Conservation (phyloP, 441 rosid genomes). For the Jatropha multifida region DNA sequence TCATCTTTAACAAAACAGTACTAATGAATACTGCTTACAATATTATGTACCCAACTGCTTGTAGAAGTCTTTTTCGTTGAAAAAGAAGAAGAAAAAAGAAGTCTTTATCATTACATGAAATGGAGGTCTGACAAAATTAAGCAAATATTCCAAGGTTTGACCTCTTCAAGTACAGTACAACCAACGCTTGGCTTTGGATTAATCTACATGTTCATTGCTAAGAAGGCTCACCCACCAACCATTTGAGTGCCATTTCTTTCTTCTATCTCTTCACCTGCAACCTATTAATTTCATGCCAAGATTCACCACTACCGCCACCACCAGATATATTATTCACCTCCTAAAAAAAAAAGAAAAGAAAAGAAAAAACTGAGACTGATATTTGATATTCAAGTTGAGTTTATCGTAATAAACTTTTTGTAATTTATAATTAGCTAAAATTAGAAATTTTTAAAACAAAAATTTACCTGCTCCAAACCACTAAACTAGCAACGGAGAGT, state of each 20-base stretch:
- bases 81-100: neutral
- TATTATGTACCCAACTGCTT: too few species aligned
- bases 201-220: neutral
- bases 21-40: too few species aligned
- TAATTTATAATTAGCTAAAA: neutral
- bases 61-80: neutral
- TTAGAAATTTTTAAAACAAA: neutral
- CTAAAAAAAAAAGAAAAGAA: too few species aligned
- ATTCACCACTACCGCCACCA: too few species aligned
- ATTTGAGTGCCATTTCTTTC: neutral
- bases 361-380: too few species aligned
- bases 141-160: slow-evolving; percentile 1
- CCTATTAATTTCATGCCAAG: neutral
- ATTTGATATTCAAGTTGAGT: too few species aligned
- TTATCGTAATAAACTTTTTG: too few species aligned
- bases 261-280: neutral
- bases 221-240: neutral
- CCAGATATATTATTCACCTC: too few species aligned
- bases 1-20: too few species aligned
- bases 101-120: neutral
- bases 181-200: slow-evolving; percentile 17
- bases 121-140: too few species aligned
- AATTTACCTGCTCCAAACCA: neutral
- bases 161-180: neutral
- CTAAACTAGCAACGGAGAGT: neutral